Evolutionary conservation across 225 moss, liverwort and hornwort species (phyloP), one percentile per base, ranked within the genome.

Genomic region (Bryum argenteum): DNA sequence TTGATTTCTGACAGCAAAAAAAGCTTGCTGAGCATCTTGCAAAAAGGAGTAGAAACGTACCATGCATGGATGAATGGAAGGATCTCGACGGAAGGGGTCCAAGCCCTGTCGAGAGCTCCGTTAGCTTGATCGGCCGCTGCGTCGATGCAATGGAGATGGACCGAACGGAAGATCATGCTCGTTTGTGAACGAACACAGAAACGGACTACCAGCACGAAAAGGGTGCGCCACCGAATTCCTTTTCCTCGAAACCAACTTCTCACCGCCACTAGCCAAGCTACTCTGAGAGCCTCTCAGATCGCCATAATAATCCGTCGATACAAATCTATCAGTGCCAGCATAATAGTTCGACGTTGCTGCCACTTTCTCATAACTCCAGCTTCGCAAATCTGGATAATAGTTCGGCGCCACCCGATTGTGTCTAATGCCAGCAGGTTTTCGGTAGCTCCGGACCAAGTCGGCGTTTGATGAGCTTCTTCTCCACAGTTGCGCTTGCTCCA

Each of bases 371-470:
- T 9, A 8, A 54, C 40, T 42, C 26, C 22, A 14, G 8, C 5
- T 33, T 33, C 33, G 0, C 33, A 33, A 6, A 33, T 33, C 33
- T 33, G 33, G 33, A 6, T 33, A 33, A 23, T 10, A 67, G 51
- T 60, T 67, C 22, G 75, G 75, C 61, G 75, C 68, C 54, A 75
- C 75, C 33, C 75, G 52, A 20, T 75, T 75, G 61, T 61, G 68
- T 33, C 75, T 67, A 6, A 19, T 40, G 40, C 37, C 18, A 44
- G 44, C 47, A 23, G n/a, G 53, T 51, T 53, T 72, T 62, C 1
- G 62, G 57, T 57, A 10, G n/a, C n/a, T n/a, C 4, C 28, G 57
- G 8, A 57, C 16, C 0, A 37, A 38, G 5, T 65, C 74, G 1
- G 11, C 3, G 16, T 57, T 22, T 11, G 21, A 17, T 2, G 65